These are phyloP conservation scores for Aechmea fasciata DNA, from an alignment of 176 grass and related monocot genomes.

Conservation along the genomic window DNA sequence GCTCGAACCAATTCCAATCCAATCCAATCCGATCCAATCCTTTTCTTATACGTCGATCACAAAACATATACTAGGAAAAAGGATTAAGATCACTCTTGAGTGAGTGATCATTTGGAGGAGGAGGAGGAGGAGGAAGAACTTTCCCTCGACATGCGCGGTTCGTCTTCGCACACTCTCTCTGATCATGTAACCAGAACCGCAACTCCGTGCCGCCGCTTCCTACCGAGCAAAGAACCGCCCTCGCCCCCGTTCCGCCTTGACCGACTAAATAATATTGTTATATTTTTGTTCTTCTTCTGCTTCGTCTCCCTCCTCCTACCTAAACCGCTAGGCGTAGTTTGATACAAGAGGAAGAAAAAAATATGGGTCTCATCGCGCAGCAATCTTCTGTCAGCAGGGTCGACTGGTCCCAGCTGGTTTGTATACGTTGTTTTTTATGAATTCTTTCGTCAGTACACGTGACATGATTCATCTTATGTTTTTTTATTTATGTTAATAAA, in stretches of 20 bases:
- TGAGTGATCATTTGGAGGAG: neutral
- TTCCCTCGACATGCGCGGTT: slow-evolving; percentile 57
- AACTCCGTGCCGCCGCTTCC: slow-evolving; percentile 5
- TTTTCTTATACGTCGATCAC: neutral
- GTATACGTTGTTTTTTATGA: neutral
- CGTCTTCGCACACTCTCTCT: slow-evolving; percentile 26
- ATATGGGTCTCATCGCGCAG: slow-evolving; percentile 20
- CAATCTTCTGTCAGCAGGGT: slow-evolving; percentile 21
- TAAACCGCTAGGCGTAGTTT: slow-evolving; percentile 27
- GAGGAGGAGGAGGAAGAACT: slow-evolving; percentile 16
- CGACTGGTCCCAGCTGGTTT: slow-evolving; percentile 9
- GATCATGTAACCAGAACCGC: slow-evolving; percentile 18
- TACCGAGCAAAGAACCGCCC: slow-evolving; percentile 16
- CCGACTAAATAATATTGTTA: too few species aligned
- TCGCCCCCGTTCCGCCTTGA: slow-evolving; percentile 16
- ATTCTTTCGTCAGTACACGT: neutral
- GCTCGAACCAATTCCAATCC: too few species aligned
- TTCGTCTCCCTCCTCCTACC: slow-evolving; percentile 44
- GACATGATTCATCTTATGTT: neutral
- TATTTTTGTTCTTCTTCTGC: slow-evolving; percentile 28
- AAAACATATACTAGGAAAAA: neutral
- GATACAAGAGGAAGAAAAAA: neutral
- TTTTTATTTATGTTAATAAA: neutral
- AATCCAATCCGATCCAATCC: neutral
- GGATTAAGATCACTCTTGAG: too few species aligned